A percentile compares a stretch with the other conserved stretches of the same genome.
Conservation (phyloP, 352 stramenopile genomes). For the Phytophthora pini region DNA sequence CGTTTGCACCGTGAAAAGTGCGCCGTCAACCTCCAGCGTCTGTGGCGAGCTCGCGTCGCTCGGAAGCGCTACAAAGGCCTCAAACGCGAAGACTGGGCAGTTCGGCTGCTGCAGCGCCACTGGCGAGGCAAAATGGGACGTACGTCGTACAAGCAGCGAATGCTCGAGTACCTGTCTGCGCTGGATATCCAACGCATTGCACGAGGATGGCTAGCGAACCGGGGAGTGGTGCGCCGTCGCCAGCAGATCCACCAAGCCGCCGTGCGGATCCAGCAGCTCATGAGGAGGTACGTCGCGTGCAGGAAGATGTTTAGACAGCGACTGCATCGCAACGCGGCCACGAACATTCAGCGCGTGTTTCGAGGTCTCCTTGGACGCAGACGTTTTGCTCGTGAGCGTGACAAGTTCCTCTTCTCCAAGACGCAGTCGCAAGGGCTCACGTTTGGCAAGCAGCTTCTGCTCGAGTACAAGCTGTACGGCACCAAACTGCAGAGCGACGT, state of each 20-base stretch:
- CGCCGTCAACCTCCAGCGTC: conserved; percentile 87
- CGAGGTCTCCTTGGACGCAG: conserved; percentile 87
- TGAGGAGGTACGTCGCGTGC: conserved; percentile 69
- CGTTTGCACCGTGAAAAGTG: conserved; percentile 80
- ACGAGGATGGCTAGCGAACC: conserved; percentile 78
- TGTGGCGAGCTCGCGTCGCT: conserved; percentile 87
- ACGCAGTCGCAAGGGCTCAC: conserved; percentile 94
- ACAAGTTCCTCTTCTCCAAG: conserved; percentile 95
- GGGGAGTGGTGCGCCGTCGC: conserved; percentile 61
- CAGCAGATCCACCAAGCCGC: conserved; percentile 60
- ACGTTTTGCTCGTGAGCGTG: conserved; percentile 84
- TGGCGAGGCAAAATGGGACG: conserved; percentile 92
- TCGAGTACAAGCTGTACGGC: conserved; percentile 96
- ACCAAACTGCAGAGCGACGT: conserved; percentile 96
- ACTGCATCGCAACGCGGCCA: conserved; percentile 60
- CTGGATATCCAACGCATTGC: conserved; percentile 89
- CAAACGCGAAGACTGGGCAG: conserved; percentile 90
- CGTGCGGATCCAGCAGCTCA: conserved; percentile 81
- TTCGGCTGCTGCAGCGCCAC: conserved; percentile 90
- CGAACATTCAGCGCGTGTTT: conserved; percentile 89
- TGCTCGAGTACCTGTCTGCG: conserved; percentile 79
- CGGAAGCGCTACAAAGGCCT: conserved; percentile 76
- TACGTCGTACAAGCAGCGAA: conserved; percentile 77
- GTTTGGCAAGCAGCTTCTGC: conserved; percentile 95
- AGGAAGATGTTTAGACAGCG: conserved; percentile 58